phyloP scores from a whole-genome alignment of 192 early-diverging fungal species.

The Glomus cerebriforme region DNA sequence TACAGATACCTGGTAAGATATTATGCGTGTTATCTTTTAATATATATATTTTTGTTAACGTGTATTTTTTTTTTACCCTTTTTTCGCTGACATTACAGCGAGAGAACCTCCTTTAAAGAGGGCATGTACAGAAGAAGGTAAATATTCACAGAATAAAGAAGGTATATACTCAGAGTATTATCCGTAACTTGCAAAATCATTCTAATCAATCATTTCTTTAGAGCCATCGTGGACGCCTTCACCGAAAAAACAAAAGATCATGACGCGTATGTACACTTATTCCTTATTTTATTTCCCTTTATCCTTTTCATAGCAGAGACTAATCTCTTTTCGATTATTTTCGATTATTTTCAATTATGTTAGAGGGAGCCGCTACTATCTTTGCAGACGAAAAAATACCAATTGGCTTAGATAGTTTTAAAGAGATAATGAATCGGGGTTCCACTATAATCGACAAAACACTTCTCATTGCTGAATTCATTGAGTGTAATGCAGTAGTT shows the following conservation, averaged over 20 bases:
- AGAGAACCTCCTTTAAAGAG: no score
- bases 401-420: neutral
- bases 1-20: no score
- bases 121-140: no score
- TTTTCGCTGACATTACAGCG: no score
- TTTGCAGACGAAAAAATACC: conserved; percentile 7
- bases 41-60: no score
- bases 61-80: no score
- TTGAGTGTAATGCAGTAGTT: conserved; percentile 10
- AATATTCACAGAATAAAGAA: conserved; percentile 1
- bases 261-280: neutral
- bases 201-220: conserved; percentile 20
- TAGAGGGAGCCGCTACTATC: neutral
- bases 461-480: conserved; percentile 12
- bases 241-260: conserved; percentile 29
- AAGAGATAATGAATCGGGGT: conserved; percentile 11
- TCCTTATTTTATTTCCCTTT: conserved; percentile 11
- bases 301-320: neutral
- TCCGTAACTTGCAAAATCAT: neutral
- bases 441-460: conserved; percentile 8
- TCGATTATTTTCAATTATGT: conserved; percentile 1
- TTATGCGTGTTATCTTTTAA: no score
- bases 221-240: neutral
- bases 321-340: neutral
- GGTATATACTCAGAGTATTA: neutral